A percentile compares a stretch with the other conserved stretches of the same genome.
phyloP scores from a whole-genome alignment of 441 rosid species.

The Corymbia citriodora region DNA sequence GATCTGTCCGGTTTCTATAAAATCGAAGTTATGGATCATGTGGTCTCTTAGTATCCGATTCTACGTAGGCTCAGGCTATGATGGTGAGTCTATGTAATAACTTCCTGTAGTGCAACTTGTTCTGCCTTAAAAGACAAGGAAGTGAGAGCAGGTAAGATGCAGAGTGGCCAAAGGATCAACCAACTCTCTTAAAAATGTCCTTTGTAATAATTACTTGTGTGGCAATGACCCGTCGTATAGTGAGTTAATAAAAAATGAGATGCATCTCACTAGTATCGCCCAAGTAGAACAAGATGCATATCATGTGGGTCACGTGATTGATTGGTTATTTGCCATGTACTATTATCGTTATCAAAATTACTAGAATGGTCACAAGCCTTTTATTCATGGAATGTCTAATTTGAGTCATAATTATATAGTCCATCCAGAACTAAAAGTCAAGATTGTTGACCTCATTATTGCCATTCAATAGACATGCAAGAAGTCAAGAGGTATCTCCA shows the following conservation, averaged over 20 bases:
- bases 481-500: not conserved
- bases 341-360: not conserved
- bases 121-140: not conserved
- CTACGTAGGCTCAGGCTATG: no score
- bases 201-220: not conserved
- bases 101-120: not conserved
- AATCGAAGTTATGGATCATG: not conserved
- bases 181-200: not conserved
- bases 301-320: not conserved
- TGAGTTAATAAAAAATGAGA: not conserved
- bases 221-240: rapidly evolving
- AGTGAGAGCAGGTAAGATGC: not conserved
- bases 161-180: not conserved
- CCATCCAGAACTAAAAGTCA: not conserved
- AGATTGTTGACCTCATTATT: not conserved
- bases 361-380: not conserved
- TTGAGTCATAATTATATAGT: not conserved
- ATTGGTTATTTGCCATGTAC: not conserved
- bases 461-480: not conserved
- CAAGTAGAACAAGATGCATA: not conserved
- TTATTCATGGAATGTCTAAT: rapidly evolving
- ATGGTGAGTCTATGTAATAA: no score
- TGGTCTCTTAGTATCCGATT: no score
- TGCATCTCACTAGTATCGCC: not conserved
- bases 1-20: not conserved